Evolutionary conservation across 495 filamentous ascomycete species (phyloP), one percentile per base, ranked within the genome.

Genomic region (Hypoxylon intermedium): DNA sequence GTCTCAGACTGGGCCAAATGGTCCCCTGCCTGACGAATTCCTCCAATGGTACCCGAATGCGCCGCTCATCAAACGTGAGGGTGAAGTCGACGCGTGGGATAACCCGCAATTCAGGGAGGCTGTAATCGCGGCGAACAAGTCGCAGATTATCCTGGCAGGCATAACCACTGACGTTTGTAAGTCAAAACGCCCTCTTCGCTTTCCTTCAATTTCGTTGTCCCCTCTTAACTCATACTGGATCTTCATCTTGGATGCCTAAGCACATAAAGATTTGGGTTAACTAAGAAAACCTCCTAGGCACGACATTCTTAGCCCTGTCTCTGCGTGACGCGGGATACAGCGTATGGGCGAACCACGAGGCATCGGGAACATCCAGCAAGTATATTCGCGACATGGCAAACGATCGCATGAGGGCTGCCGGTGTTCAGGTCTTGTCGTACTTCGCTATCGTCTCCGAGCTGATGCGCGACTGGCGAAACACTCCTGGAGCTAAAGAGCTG

Each of bases 21-120:
- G 89, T 7, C 82, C 77, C 1, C 72, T 92, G 20, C 86, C 88
- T 6, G 83, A 87, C 66, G 89, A 91, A 67, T 89, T 93, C 53
- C 59, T 79, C 2, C 77, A 83, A 3, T 81, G 88, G 83, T 85
- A 88, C 67, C 89, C 89, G 21, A 77, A 82, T 24, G 83, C 87
- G 7, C 82, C 87, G 2, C 72, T 90, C 13, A 83, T 93, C 68
- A 78, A 75, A 55, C 85, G 89, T 30, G 78, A 88, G 49, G 89
- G 89, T 28, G 89, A 92, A 64, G 89, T 92, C 60, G 80, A 92
- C 60, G 89, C 89, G 3, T 92, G 89, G 89, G 89, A 93, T 68
- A 91, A 90, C 63, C 45, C 77, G 2, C 85, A 89, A 0, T 91
- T 92, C 79, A 80, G 83, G 6, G 76, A 75, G 3, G 89, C 89